Percentiles rank a stretch among this genome's conserved stretches.
phyloP scores from a whole-genome alignment of 176 grass and related monocot species.

The Avena sativa region DNA sequence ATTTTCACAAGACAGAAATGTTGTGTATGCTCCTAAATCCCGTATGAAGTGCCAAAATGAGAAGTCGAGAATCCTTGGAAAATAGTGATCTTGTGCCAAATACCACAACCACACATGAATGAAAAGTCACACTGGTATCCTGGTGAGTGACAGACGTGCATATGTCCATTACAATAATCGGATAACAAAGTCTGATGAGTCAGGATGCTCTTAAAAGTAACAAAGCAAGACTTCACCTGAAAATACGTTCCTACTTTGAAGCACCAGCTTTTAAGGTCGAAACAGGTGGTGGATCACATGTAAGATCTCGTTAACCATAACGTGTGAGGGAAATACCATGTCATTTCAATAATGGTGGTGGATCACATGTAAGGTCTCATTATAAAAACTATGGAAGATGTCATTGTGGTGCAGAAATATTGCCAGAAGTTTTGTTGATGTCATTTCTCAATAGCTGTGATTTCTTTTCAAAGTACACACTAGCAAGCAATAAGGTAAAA shows the following conservation, averaged over 20 bases:
- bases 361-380: constrained; percentile 35
- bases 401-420: constrained; percentile 15
- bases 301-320: too few species aligned
- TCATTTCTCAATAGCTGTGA: not conserved
- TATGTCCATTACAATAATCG: constrained; percentile 17
- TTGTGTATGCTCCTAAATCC: not conserved
- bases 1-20: constrained; percentile 13
- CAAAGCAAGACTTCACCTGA: constrained; percentile 45
- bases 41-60: constrained; percentile 12
- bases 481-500: not conserved
- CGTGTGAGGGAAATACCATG: not conserved
- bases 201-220: constrained; percentile 33
- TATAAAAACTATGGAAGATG: constrained; percentile 6
- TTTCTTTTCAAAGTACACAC: not conserved
- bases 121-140: constrained; percentile 26
- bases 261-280: not conserved
- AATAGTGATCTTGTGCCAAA: not conserved
- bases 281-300: too few species aligned
- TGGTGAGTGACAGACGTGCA: constrained; percentile 5
- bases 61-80: not conserved
- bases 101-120: constrained; percentile 21
- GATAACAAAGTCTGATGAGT: constrained; percentile 26
- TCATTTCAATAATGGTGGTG: constrained; percentile 4
- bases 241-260: constrained; percentile 25
- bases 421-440: constrained; percentile 20